Percentiles rank a stretch among this genome's conserved stretches.
phyloP scores from a whole-genome alignment of 176 grass and related monocot species.

The Bolboschoenus planiculmis region DNA sequence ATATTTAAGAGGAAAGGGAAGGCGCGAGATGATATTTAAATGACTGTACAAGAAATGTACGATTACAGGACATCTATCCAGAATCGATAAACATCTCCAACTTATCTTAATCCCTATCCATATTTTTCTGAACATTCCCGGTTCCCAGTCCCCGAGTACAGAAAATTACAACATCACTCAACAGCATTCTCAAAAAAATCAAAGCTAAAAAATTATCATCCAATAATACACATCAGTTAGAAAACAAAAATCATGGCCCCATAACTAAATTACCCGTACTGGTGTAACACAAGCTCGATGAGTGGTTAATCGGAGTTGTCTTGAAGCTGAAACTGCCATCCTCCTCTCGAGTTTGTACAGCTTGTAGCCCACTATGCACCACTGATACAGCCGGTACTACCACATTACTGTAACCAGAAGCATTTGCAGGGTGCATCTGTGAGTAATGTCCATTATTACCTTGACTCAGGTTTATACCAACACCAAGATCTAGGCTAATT shows the following conservation, averaged over 20 bases:
- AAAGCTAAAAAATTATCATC: constrained; percentile 6
- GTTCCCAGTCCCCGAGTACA: background rate
- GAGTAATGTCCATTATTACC: constrained; percentile 52
- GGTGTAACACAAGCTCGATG: constrained; percentile 79
- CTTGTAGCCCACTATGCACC: background rate
- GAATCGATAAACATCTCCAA: background rate
- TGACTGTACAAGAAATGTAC: constrained; percentile 68
- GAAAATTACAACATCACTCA: constrained; percentile 11
- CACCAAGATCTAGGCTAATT: constrained; percentile 90
- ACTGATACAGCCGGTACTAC: constrained; percentile 36
- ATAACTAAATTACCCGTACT: constrained; percentile 76
- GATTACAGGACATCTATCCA: constrained; percentile 18
- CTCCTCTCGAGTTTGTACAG: constrained; percentile 44
- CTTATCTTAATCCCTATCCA: background rate
- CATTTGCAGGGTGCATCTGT: constrained; percentile 47
- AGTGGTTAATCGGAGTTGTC: constrained; percentile 53
- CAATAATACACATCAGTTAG: constrained; percentile 22
- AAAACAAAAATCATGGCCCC: constrained; percentile 49
- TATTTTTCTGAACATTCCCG: background rate
- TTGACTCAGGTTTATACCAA: constrained; percentile 76
- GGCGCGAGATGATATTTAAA: background rate
- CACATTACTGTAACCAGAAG: constrained; percentile 35
- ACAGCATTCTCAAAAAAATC: constrained; percentile 15
- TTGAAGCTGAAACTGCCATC: constrained; percentile 84
- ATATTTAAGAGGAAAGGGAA: background rate